A percentile compares a stretch with the other conserved stretches of the same genome.
These are phyloP conservation scores for Pichia ethanolica DNA, from an alignment of 805 yeast genomes.

Conservation along the genomic window DNA sequence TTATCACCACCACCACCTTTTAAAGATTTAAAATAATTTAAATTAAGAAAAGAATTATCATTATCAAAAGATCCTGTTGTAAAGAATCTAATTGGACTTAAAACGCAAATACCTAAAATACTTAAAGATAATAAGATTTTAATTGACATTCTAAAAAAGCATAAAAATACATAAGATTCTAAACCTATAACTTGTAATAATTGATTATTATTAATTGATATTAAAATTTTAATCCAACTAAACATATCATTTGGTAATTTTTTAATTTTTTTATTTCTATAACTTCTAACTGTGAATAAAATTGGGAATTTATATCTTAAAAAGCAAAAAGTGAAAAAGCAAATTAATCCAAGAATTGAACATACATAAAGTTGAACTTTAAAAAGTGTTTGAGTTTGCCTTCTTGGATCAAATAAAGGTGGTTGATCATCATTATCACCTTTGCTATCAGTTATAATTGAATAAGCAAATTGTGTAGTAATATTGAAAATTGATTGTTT, in stretches of 20 bases:
- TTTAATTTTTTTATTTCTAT: slow-evolving; percentile 37
- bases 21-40: not conserved
- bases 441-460: too few species aligned
- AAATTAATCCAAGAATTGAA: slow-evolving; percentile 36
- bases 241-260: slow-evolving; percentile 40
- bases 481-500: too few species aligned
- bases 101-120: slow-evolving; percentile 38
- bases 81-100: slow-evolving; percentile 47
- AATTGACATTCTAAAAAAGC: slow-evolving; percentile 53
- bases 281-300: slow-evolving; percentile 48
- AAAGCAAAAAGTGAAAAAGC: slow-evolving; percentile 43
- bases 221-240: slow-evolving; percentile 47
- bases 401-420: slow-evolving; percentile 35
- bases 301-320: slow-evolving; percentile 49
- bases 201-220: slow-evolving; percentile 41
- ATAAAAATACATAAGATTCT: slow-evolving; percentile 50
- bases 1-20: slow-evolving; percentile 3
- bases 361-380: slow-evolving; percentile 47
- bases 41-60: slow-evolving; percentile 12
- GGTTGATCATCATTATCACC: slow-evolving; percentile 22
- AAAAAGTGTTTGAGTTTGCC: slow-evolving; percentile 47
- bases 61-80: slow-evolving; percentile 42
- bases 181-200: slow-evolving; percentile 50
- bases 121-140: slow-evolving; percentile 37
- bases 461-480: too few species aligned